Conservation (phyloP, 805 yeast species). For the Wickerhamomyces pijperi region DNA sequence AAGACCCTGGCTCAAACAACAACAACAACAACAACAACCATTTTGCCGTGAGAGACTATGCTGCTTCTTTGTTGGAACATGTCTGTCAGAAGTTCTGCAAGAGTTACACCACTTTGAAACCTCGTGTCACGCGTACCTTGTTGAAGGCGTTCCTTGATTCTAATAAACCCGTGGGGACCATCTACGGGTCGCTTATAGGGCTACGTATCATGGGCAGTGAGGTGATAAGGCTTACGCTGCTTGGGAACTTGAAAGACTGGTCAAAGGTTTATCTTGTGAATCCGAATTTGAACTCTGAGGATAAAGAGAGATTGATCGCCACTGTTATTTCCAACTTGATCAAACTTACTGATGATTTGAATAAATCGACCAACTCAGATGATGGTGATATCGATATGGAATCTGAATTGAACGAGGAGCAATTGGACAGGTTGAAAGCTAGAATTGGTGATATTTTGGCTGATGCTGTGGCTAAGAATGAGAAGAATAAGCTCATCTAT, state of each 20-base stretch:
- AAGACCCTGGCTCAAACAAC: no score
- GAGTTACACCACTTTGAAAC: slow-evolving; percentile 79
- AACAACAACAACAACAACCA: slow-evolving; percentile 20
- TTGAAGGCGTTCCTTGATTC: slow-evolving; percentile 84
- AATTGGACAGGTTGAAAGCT: slow-evolving; percentile 32
- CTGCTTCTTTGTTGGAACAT: slow-evolving; percentile 71
- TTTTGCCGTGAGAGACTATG: slow-evolving; percentile 69
- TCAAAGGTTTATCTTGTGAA: slow-evolving; percentile 38
- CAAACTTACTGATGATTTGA: slow-evolving; percentile 23
- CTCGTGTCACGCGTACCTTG: slow-evolving; percentile 87
- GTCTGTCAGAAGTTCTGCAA: slow-evolving; percentile 75
- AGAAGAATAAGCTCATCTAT: slow-evolving; percentile 37
- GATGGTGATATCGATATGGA: slow-evolving; percentile 23
- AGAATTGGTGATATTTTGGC: slow-evolving; percentile 56
- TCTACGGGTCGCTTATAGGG: slow-evolving; percentile 86
- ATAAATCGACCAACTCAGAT: no score
- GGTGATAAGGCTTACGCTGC: slow-evolving; percentile 69
- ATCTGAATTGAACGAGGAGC: slow-evolving; percentile 24
- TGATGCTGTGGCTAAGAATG: slow-evolving; percentile 32
- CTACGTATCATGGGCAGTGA: slow-evolving; percentile 77
- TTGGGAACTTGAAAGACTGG: slow-evolving; percentile 85
- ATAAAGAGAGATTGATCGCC: slow-evolving; percentile 35
- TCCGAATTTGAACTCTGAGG: slow-evolving; percentile 26
- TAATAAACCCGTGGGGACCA: slow-evolving; percentile 76
- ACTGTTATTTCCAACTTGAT: slow-evolving; percentile 42